Percentiles rank a stretch among this genome's conserved stretches.
These are phyloP conservation scores for Fomes fomentarius DNA, from an alignment of 1,284 basidiomycete genomes.

Conservation along the genomic window DNA sequence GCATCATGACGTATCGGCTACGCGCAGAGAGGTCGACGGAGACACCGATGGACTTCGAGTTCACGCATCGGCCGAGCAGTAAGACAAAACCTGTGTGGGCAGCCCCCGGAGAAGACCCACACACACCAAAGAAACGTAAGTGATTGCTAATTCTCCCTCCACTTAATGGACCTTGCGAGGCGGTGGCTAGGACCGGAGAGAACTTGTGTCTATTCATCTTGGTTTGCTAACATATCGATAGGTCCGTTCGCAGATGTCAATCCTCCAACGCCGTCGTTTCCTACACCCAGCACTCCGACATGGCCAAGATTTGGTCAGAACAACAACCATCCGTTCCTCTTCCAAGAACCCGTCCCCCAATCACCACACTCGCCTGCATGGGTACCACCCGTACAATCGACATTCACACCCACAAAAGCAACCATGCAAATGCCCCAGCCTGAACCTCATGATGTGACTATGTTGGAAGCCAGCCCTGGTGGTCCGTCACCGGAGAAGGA, in stretches of 20 bases:
- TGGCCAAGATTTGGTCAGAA: constrained; percentile 70
- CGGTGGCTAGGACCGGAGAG: background rate
- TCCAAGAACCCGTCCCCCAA: constrained; percentile 56
- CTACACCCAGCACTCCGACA: constrained; percentile 47
- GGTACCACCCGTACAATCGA: constrained; percentile 63
- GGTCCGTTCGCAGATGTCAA: constrained; percentile 58
- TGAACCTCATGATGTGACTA: constrained; percentile 71
- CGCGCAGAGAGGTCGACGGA: constrained; percentile 58
- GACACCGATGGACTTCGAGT: constrained; percentile 83
- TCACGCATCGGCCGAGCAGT: constrained; percentile 55
- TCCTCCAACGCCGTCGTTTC: constrained; percentile 47
- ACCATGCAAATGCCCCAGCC: constrained; percentile 48
- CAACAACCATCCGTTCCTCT: constrained; percentile 70
- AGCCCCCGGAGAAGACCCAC: constrained; percentile 41
- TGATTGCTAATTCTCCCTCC: constrained; percentile 7
- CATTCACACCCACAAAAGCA: constrained; percentile 57
- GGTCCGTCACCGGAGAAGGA: constrained; percentile 38
- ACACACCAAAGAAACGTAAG: constrained; percentile 69
- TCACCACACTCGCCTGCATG: constrained; percentile 56
- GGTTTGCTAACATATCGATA: constrained; percentile 29
- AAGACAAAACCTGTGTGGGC: constrained; percentile 63
- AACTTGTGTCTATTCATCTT: background rate
- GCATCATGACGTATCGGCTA: constrained; percentile 19
- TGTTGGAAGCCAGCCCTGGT: constrained; percentile 70
- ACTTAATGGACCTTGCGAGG: background rate